Evolutionary conservation across 345 rosid genomes (phyloP), one percentile per base, ranked within the genome.

Genomic region (Raphanus raphanistrum): DNA sequence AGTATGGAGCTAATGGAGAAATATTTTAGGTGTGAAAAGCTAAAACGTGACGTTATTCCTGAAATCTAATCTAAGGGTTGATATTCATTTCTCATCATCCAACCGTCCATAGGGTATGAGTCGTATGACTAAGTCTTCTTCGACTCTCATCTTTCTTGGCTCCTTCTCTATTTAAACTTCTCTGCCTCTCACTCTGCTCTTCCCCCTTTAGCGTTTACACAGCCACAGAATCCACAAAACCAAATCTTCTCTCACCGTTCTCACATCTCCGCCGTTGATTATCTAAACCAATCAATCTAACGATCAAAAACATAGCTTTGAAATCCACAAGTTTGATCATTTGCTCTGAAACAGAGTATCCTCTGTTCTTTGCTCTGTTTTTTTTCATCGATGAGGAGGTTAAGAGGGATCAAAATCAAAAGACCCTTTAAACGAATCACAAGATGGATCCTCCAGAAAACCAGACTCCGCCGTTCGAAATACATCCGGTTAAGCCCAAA

Each of bases 391-490:
- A 79, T 72, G 82, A 79, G 64, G 60, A 79, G 61, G 29, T 52
- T 79, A 9, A 63, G 75, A 74, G 82, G 98, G 1, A 86, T 94
- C 86, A 88, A 82, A 74, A 82, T 92, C 35, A 84, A 88, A 54
- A 87, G 75, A 48, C 87, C 85, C 45, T 50, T 92, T 12, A 33
- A 77, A 76, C 86, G 85, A 77, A 65, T 89, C 73, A 80, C 93
- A 13, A 65, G 82, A 43, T 88, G 92, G 93, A 70, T 92, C 72
- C 62, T 79, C 76, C 67, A 77, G 3, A 74, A 27, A 74, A 69
- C 75, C 31, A 33, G 76, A 3, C 33, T 63, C 50, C 43, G 59
- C 28, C 71, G 70, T 5, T 52, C 78, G 1, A 74, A 52, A 62
- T 79, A 74, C 63, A 74, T 7, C 54, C 82, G 75, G 71, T 74